phyloP scores from a whole-genome alignment of 2,329 filamentous ascomycete species.

The Mariannaea elegans region DNA sequence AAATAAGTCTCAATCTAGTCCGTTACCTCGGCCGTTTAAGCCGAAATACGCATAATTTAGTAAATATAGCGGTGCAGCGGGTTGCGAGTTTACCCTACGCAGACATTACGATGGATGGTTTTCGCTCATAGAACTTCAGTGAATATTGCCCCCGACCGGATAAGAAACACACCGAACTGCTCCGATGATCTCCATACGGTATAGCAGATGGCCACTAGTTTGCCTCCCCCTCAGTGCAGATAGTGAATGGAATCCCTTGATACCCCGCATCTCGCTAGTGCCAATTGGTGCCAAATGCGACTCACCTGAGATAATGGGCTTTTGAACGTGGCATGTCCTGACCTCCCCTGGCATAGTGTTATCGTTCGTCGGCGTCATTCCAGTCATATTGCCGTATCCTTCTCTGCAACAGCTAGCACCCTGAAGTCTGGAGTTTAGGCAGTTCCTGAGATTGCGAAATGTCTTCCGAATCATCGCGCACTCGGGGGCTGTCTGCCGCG shows the following conservation, averaged over 20 bases:
- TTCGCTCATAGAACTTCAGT: not conserved
- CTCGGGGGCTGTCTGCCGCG: conserved; percentile 26
- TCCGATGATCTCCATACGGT: conserved; percentile 2
- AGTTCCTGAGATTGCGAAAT: conserved; percentile 2
- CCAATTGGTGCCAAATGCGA: conserved; percentile 5
- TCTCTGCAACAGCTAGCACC: not conserved
- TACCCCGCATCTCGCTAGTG: conserved; percentile 25
- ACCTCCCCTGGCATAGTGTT: conserved; percentile 15
- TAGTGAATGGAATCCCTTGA: conserved; percentile 7
- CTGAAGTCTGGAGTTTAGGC: not conserved
- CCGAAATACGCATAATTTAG: not conserved
- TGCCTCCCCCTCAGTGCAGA: not conserved
- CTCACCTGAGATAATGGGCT: conserved; percentile 5
- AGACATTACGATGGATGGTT: not conserved
- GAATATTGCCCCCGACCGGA: not conserved
- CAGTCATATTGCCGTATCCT: not conserved
- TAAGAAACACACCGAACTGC: not conserved
- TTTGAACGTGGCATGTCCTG: conserved; percentile 14
- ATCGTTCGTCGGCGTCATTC: not conserved
- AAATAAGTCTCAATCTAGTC: not conserved
- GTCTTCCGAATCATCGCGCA: conserved; percentile 31
- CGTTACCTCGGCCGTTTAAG: not conserved
- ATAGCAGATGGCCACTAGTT: not conserved
- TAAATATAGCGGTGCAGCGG: too few relatives aligned
- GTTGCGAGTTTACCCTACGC: not conserved